Base-by-base conservation (phyloP, 2,329 filamentous ascomycete species). In the Trichoderma polysporum region DNA sequence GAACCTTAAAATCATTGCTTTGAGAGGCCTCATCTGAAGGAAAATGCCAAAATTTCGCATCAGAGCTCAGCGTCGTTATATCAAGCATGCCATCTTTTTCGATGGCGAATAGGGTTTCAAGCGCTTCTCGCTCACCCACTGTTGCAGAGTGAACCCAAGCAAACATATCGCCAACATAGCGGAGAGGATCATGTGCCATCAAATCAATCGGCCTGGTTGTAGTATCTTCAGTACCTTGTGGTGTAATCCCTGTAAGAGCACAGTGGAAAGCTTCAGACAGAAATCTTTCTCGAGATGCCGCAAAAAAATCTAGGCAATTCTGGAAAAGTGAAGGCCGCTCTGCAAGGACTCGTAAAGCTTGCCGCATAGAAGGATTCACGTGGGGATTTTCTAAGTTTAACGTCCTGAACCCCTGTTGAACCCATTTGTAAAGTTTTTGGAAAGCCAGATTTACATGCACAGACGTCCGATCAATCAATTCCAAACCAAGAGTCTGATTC, bases 91-190 rank as follows among this genome's bases (percentile, higher is more conserved):
- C 93, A 69, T 95, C 91, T 2, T 92, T 94, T 69, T 97, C 94
- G 0, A 91, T 90, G 49, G 97, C 90, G 75, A 99, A 99, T 0
- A 99, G 82, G 2, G 93, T 88, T 76, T 98, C 94, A 6, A 99
- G 83, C 0, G 94, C 93, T 78, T 99, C 95, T 61, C 92, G 87
- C 78, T 99, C 95, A 35, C 94, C 96, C 1, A 99, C 95, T 0
- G 94, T 90, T 2, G 94, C 91, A 0, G 95, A 97, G 76, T 99
- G 95, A 6, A 91, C 89, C 95, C 95, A 99, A 5, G 95, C 95
- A 15, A 99, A 85, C 94, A 99, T 99, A 75, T 99, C 95, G 62
- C 95, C 93, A 2, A 96, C 89, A 76, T 98, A 98, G 22, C 95
- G 88, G 29, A 98, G 80, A 1, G 93, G 90, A 74, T 99, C 95